Conservation (phyloP, 352 stramenopile species). For the Sclerospora graminicola region DNA sequence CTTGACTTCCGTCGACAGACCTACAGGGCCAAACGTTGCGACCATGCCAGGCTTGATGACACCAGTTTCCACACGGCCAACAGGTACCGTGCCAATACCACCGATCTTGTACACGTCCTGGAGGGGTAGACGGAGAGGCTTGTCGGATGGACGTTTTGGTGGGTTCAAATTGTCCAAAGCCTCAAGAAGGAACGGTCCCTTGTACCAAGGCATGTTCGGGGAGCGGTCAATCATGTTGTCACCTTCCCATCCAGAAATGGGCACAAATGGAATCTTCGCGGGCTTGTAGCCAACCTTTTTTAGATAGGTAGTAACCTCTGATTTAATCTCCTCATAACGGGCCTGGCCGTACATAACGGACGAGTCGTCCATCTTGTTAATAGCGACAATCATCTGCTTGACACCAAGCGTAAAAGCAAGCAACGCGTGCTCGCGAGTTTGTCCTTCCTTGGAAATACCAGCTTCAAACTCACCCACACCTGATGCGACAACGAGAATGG, state of each 20-base stretch:
- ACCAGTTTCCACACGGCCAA: conserved; percentile 95
- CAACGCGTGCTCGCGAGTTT: conserved; percentile 93
- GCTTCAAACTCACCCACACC: conserved; percentile 89
- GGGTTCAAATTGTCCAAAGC: conserved; percentile 86
- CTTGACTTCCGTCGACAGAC: conserved; percentile 89
- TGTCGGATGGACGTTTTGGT: conserved; percentile 90
- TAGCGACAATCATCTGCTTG: conserved; percentile 95
- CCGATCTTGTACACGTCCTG: conserved; percentile 98
- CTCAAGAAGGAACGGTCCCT: conserved; percentile 86
- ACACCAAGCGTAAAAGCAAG: conserved; percentile 96
- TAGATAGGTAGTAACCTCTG: conserved; percentile 86
- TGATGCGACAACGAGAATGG: conserved; percentile 92
- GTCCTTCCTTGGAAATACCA: conserved; percentile 92
- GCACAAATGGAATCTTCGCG: conserved; percentile 92
- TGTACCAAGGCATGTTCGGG: conserved; percentile 95
- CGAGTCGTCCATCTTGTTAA: conserved; percentile 99
- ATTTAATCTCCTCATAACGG: conserved; percentile 93
- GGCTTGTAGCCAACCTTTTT: conserved; percentile 96
- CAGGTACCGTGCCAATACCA: conserved; percentile 94
- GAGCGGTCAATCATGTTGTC: conserved; percentile 97
- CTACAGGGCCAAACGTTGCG: conserved; percentile 85
- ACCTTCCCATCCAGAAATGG: conserved; percentile 93
- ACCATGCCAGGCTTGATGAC: conserved; percentile 92
- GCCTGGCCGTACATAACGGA: conserved; percentile 89
- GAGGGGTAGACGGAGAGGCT: conserved; percentile 94